Conservation (phyloP, 805 yeast genomes). For the Ogataea philodendri region DNA sequence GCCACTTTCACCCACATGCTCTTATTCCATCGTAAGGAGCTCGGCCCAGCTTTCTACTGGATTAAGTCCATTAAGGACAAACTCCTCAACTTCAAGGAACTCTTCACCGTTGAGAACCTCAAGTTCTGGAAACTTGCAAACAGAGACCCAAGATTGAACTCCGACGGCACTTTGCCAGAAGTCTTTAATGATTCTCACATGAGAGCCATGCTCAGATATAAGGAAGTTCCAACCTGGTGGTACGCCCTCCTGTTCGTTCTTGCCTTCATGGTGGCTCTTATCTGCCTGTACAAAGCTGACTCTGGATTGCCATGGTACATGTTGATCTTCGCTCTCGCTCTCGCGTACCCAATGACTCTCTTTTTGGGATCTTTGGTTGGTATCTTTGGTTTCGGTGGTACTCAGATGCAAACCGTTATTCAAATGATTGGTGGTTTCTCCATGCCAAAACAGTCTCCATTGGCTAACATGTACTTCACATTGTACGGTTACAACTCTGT, state of each 20-base stretch:
- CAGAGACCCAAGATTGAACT: constrained; percentile 22
- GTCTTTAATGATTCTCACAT: constrained; percentile 36
- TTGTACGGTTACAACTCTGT: constrained; percentile 41
- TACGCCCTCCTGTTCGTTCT: constrained; percentile 29
- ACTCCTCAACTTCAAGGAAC: constrained; percentile 35
- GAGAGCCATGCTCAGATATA: constrained; percentile 36
- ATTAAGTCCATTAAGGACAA: constrained; percentile 20
- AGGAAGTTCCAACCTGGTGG: constrained; percentile 40
- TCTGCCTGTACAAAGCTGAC: constrained; percentile 21
- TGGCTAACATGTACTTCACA: constrained; percentile 43
- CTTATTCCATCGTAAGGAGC: constrained; percentile 29
- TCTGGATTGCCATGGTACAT: constrained; percentile 36
- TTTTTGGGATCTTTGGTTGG: constrained; percentile 27
- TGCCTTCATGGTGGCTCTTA: constrained; percentile 37
- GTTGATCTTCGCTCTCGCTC: constrained; percentile 19
- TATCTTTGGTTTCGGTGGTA: constrained; percentile 28
- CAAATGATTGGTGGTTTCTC: constrained; percentile 40
- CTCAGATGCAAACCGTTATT: constrained; percentile 28
- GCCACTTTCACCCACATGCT: constrained; percentile 35
- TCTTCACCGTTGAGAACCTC: constrained; percentile 34
- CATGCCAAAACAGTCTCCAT: constrained; percentile 32
- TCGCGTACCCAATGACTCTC: constrained; percentile 18
- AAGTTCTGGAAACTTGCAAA: constrained; percentile 43
- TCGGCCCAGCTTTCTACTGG: constrained; percentile 28
- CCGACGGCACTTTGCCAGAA: constrained; percentile 24